Evolutionary conservation across 2,329 filamentous ascomycete species (phyloP), one percentile per base, ranked within the genome.

Genomic region (Ascocoryne sarcoides): DNA sequence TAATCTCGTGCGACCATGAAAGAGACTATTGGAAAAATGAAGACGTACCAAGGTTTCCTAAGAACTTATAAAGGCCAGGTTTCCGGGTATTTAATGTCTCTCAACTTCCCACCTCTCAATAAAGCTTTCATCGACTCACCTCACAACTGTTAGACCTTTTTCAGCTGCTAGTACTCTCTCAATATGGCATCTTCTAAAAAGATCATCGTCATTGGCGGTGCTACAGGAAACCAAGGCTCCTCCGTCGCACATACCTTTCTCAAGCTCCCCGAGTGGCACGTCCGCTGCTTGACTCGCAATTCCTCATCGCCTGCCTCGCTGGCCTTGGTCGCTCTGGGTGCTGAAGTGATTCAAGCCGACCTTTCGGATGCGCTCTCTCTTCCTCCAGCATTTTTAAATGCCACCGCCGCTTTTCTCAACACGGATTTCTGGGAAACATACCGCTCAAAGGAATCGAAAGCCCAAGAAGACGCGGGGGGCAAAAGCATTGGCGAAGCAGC

Each of bases 161-260:
- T n/a, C n/a, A 26, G 23, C 7, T 26, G 7, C 12, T 26, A 12
- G 23, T 12, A 26, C 12, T 10, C 12, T 16, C 15, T 39, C 16
- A 37, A 30, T 28, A 53, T 50, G 39, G 20, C 44, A 8, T 33
- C 43, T 8, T 30, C 28, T 18, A 47, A 60, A 52, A 71, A 69
- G 49, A 60, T 72, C 50, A 64, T 78, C 53, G 70, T 69, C 32
- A 64, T 80, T 10, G 71, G 79, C 49, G 75, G 75, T 19, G 70
- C 74, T 32, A 79, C 75, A 14, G 74, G 76, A 43, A 68, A 71
- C 43, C 76, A 82, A 60, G 77, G 77, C 36, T 69, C 71, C 46
- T 73, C 71, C 7, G 65, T 79, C 33, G 68, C 74, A 37, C 30
- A 44, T 4, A 43, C 42, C 4, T 52, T 55, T 32, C 45, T 54